phyloP scores from a whole-genome alignment of 139 green algal species.

The Mychonastes homosphaera region DNA sequence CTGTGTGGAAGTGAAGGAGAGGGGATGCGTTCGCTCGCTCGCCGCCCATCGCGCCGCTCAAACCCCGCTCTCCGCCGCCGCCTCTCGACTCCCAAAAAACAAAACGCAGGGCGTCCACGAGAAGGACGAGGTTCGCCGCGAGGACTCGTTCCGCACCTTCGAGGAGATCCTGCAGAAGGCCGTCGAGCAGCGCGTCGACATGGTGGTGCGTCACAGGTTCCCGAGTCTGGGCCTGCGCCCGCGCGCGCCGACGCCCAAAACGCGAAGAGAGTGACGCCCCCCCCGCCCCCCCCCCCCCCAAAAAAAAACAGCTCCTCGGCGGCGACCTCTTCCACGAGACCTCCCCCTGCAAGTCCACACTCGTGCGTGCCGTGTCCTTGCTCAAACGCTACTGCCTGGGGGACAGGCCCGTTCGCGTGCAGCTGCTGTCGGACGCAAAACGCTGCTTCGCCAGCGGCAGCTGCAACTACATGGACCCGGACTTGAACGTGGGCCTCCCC shows the following conservation, averaged over 20 bases:
- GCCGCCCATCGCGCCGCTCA: background rate
- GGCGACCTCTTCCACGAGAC: slow-evolving; percentile 98
- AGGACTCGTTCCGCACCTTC: slow-evolving; percentile 91
- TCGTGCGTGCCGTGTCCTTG: slow-evolving; percentile 65
- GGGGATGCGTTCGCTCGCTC: background rate
- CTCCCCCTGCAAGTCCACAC: slow-evolving; percentile 72
- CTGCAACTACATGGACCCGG: slow-evolving; percentile 79
- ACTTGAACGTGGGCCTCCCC: slow-evolving; percentile 87
- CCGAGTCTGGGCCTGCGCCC: too few species aligned
- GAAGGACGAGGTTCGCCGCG: slow-evolving; percentile 76
- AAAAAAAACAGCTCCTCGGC: slow-evolving; percentile 85
- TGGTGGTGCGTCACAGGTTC: too few species aligned
- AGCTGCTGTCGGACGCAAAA: slow-evolving; percentile 37
- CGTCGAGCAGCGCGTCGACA: slow-evolving; percentile 17
- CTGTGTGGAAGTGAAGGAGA: background rate
- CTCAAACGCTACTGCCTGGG: slow-evolving; percentile 74
- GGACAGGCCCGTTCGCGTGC: slow-evolving; percentile 53
- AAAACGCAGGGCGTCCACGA: slow-evolving; percentile 80
- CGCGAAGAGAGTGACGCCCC: background rate
- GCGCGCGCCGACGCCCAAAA: too few species aligned
- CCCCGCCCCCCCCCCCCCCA: too few species aligned
- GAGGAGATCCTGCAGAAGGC: slow-evolving; percentile 75
- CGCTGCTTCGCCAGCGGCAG: background rate
- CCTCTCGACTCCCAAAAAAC: background rate
- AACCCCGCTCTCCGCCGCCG: background rate